Conservation (phyloP, 2,329 filamentous ascomycete genomes). For the Aspergillus clavatus region DNA sequence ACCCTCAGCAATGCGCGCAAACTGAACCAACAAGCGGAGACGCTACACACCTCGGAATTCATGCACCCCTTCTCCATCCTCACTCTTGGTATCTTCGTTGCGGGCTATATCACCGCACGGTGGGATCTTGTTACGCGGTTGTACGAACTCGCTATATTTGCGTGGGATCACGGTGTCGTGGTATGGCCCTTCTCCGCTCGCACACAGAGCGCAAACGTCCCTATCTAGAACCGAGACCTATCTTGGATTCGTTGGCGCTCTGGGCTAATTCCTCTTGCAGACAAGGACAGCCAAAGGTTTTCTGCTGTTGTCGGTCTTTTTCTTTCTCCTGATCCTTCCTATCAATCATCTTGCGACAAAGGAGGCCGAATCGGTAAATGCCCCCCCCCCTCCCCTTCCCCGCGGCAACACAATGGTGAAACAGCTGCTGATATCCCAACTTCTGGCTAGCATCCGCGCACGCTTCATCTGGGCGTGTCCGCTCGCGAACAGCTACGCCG, state of each 20-base stretch:
- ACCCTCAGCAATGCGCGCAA: slow-evolving; percentile 30
- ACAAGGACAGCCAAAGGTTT: slow-evolving; percentile 83
- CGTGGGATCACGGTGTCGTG: slow-evolving; percentile 97
- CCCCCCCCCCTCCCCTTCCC: too few species aligned
- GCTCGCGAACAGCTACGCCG: slow-evolving; percentile 92
- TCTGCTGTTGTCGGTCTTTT: slow-evolving; percentile 73
- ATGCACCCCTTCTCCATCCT: slow-evolving; percentile 98
- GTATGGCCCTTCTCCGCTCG: slow-evolving; percentile 50
- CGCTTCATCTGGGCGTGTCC: slow-evolving; percentile 74
- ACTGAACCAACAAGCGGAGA: slow-evolving; percentile 18
- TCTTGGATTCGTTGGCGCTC: not conserved
- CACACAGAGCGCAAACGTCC: slow-evolving; percentile 12
- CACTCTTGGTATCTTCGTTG: slow-evolving; percentile 96
- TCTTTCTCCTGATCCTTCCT: slow-evolving; percentile 77
- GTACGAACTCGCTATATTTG: slow-evolving; percentile 95
- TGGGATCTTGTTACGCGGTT: slow-evolving; percentile 97
- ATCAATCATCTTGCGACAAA: slow-evolving; percentile 74
- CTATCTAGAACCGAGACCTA: not conserved
- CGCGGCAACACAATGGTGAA: too few species aligned
- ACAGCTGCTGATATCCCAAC: slow-evolving; percentile 1
- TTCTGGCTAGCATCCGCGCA: slow-evolving; percentile 67
- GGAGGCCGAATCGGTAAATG: slow-evolving; percentile 73
- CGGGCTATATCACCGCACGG: slow-evolving; percentile 97
- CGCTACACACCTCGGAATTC: slow-evolving; percentile 34
- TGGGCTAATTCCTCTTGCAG: slow-evolving; percentile 42